Conservation (phyloP, 805 yeast genomes). For the Cyberlindnera misumaiensis region DNA sequence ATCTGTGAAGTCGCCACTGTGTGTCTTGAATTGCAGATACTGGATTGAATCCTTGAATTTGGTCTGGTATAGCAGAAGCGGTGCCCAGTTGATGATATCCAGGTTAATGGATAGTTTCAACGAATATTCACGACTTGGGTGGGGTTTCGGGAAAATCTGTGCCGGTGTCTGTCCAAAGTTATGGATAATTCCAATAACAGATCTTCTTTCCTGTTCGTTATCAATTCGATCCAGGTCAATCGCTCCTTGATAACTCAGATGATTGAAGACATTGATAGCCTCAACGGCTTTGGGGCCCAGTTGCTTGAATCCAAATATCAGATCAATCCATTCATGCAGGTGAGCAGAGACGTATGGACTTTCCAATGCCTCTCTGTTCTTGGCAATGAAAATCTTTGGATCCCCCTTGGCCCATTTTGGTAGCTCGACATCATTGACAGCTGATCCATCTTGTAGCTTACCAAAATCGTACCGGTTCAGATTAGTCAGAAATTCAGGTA, state of each 20-base stretch:
- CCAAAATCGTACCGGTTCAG: constrained; percentile 68
- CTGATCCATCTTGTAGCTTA: constrained; percentile 48
- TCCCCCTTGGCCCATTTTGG: constrained; percentile 85
- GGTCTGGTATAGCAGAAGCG: constrained; percentile 38
- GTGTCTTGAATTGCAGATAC: constrained; percentile 38
- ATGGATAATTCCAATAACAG: constrained; percentile 78
- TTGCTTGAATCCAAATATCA: constrained; percentile 77
- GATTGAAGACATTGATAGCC: constrained; percentile 73
- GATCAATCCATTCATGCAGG: constrained; percentile 79
- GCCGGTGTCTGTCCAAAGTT: constrained; percentile 90
- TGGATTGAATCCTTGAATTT: constrained; percentile 34
- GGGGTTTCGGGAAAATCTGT: constrained; percentile 64
- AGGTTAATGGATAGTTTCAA: constrained; percentile 31
- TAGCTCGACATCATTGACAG: constrained; percentile 54
- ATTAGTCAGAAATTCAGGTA: constrained; percentile 73
- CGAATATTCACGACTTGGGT: constrained; percentile 42
- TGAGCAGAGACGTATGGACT: constrained; percentile 73
- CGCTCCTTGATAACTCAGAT: constrained; percentile 78
- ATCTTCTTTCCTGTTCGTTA: constrained; percentile 67
- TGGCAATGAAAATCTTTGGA: constrained; percentile 64
- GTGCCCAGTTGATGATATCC: constrained; percentile 26
- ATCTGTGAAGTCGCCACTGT: constrained; percentile 26
- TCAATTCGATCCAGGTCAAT: constrained; percentile 66
- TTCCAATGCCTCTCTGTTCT: constrained; percentile 78
- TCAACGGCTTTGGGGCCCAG: constrained; percentile 62